These are phyloP conservation scores for Scytalidium lignicola DNA, from an alignment of 2,329 filamentous ascomycete species.

Conservation along the genomic window DNA sequence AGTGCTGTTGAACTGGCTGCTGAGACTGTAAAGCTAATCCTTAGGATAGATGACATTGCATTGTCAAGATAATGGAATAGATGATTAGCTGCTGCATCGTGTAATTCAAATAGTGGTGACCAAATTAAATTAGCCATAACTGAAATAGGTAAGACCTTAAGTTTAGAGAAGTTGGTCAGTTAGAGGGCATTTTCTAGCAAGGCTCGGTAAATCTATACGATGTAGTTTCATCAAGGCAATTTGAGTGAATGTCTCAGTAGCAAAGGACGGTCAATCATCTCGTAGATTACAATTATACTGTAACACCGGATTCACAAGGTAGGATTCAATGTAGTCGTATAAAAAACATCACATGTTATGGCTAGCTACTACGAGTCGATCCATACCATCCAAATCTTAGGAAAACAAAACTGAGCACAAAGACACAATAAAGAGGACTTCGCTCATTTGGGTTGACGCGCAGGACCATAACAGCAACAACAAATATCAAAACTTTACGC, in stretches of 20 bases:
- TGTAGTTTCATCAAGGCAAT: no score
- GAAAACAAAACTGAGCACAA: not conserved
- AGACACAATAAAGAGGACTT: not conserved
- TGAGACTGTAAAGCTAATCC: constrained; percentile 83
- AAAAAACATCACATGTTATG: not conserved
- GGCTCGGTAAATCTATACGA: no score
- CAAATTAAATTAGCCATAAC: no score
- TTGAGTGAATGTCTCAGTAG: no score
- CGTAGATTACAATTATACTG: no score
- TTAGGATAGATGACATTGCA: constrained; percentile 63
- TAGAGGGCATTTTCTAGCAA: no score
- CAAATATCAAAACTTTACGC: not conserved
- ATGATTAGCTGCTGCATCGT: not conserved
- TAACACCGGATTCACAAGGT: no score
- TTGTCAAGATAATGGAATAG: constrained; percentile 44
- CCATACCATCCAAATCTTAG: not conserved
- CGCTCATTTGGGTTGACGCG: not conserved
- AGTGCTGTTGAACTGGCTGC: constrained; percentile 95
- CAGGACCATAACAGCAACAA: not conserved
- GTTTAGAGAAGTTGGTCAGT: no score
- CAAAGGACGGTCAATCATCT: no score
- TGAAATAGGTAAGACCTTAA: no score
- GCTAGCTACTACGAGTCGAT: not conserved
- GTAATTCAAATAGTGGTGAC: no score
- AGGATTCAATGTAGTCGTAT: no score